Evolutionary conservation across 495 filamentous ascomycete species (phyloP).

Genomic region (Platismatia glauca): DNA sequence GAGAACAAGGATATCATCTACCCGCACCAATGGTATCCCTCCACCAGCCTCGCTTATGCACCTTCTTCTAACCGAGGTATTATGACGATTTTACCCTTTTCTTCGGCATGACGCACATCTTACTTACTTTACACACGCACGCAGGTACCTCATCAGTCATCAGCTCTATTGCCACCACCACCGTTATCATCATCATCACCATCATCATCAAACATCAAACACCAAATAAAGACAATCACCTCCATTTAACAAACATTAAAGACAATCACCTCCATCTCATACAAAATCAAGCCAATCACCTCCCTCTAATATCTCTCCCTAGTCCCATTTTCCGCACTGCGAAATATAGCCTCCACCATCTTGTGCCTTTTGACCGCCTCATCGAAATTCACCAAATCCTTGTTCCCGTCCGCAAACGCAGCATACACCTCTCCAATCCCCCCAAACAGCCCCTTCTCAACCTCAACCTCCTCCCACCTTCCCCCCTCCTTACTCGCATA

Average conservation of each 20-base stretch:
- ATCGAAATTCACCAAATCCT: conserved; percentile 16
- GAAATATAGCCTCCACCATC: conserved; percentile 17
- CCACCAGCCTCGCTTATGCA: not conserved
- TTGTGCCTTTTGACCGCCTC: conserved; percentile 12
- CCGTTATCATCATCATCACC: not conserved
- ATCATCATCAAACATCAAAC: no score
- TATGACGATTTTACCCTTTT: not conserved
- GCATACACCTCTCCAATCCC: conserved; percentile 16
- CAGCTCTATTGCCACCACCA: not conserved
- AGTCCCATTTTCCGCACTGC: conserved; percentile 13
- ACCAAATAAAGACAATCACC: no score
- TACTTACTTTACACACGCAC: no score
- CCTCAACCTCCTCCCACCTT: conserved; percentile 8
- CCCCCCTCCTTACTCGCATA: not conserved
- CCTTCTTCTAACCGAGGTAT: not conserved
- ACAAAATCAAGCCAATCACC: no score
- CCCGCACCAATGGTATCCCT: not conserved
- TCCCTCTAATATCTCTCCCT: conserved; percentile 9
- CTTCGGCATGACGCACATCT: not conserved
- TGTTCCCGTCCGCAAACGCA: conserved; percentile 17
- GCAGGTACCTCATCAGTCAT: no score
- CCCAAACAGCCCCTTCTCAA: conserved; percentile 1
- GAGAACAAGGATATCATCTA: not conserved
- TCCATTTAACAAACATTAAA: no score
- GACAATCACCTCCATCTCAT: no score